phyloP scores from a whole-genome alignment of 176 grass and related monocot genomes.

The Triticum dicoccoides region DNA sequence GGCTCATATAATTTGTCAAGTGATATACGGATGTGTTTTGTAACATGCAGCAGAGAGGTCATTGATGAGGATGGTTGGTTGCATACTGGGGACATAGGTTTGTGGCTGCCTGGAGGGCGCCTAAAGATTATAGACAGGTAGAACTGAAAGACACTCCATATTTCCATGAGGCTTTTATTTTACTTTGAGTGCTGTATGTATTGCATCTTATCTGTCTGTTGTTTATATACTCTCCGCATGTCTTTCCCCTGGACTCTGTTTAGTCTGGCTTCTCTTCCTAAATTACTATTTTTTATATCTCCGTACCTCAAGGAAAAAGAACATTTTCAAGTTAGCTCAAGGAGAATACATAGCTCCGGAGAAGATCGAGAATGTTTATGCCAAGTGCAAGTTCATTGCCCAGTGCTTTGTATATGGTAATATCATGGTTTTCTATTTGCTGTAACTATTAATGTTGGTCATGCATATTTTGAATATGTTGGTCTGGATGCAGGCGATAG shows the following conservation, averaged over 20 bases:
- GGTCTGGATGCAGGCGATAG: slow-evolving; percentile 73
- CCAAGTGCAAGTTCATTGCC: slow-evolving; percentile 92
- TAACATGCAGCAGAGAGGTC: slow-evolving; percentile 64
- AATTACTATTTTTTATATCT: slow-evolving; percentile 21
- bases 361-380: slow-evolving; percentile 95
- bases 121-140: slow-evolving; percentile 98
- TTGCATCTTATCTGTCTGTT: neutral
- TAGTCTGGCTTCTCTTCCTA: slow-evolving; percentile 10
- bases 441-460: neutral
- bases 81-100: slow-evolving; percentile 96
- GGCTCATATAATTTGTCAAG: slow-evolving; percentile 6
- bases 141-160: neutral
- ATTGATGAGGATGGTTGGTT: slow-evolving; percentile 93
- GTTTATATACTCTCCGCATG: neutral
- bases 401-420: slow-evolving; percentile 98
- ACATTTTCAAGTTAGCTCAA: slow-evolving; percentile 98
- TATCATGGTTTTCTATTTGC: neutral
- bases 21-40: slow-evolving; percentile 16
- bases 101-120: slow-evolving; percentile 91
- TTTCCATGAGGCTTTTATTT: neutral
- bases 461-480: slow-evolving; percentile 25
- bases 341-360: slow-evolving; percentile 97
- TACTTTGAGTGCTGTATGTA: neutral
- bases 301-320: slow-evolving; percentile 78
- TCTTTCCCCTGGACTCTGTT: neutral